phyloP scores from a whole-genome alignment of 2,329 filamentous ascomycete genomes.

The Fusarium pseudonygamai region DNA sequence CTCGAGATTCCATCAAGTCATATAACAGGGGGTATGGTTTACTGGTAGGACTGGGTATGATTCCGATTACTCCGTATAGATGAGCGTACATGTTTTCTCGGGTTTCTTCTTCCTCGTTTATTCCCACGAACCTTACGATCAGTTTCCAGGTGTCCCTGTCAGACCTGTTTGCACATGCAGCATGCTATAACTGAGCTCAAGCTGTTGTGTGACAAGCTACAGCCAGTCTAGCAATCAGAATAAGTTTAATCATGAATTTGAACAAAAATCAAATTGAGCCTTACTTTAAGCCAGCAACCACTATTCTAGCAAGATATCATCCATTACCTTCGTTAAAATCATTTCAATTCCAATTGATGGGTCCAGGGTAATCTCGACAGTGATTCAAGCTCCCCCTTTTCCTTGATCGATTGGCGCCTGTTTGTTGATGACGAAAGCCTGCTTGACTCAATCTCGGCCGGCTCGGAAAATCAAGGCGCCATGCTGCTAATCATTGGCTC shows the following conservation, averaged over 20 bases:
- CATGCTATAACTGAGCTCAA: background rate
- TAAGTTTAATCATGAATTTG: background rate
- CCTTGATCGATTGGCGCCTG: conserved; percentile 7
- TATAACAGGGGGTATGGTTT: background rate
- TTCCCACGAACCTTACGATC: background rate
- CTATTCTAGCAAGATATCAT: background rate
- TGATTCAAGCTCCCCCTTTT: conserved; percentile 27
- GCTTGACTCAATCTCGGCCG: conserved; percentile 29
- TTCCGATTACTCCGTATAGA: background rate
- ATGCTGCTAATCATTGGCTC: conserved; percentile 4
- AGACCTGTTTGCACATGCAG: background rate
- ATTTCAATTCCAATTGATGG: background rate
- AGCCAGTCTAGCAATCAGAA: background rate
- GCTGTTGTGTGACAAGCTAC: background rate
- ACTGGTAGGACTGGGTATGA: no score
- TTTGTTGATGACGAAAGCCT: conserved; percentile 23
- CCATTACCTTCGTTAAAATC: background rate
- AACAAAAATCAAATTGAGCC: background rate
- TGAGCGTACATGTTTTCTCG: background rate
- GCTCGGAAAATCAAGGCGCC: conserved; percentile 31
- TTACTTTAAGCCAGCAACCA: background rate
- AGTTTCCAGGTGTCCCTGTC: background rate
- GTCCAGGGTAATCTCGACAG: background rate
- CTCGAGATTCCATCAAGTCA: background rate
- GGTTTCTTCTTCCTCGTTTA: background rate